A percentile compares a stretch with the other conserved stretches of the same genome.
These are phyloP conservation scores for Boletus subparvulus DNA, from an alignment of 768 basidiomycete species.

Conservation along the genomic window DNA sequence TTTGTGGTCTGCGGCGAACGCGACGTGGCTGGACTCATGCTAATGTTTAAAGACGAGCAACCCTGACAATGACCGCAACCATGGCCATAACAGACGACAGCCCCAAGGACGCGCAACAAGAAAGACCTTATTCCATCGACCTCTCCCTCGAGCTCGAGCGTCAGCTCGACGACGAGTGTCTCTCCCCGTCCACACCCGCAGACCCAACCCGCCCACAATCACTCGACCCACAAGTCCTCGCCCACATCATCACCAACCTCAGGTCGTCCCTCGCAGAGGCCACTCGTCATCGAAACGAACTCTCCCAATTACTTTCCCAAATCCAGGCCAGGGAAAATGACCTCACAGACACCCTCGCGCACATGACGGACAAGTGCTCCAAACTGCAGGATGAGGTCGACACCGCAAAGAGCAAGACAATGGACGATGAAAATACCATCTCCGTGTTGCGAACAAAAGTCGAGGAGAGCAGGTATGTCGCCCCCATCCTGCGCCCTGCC, in stretches of 20 bases:
- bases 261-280: conserved; percentile 62
- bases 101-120: conserved; percentile 17
- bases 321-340: conserved; percentile 56
- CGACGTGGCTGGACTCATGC: conserved; percentile 3
- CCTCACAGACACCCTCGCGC: conserved; percentile 59
- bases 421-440: conserved; percentile 79
- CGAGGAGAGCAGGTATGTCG: conserved; percentile 76
- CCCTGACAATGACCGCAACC: conserved; percentile 5
- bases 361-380: conserved; percentile 66
- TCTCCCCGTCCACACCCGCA: conserved; percentile 46
- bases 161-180: conserved; percentile 65
- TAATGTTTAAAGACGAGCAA: not conserved
- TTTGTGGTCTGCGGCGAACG: conserved; percentile 5
- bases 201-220: conserved; percentile 43
- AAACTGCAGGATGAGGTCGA: conserved; percentile 56
- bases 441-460: conserved; percentile 75
- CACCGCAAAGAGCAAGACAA: conserved; percentile 48
- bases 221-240: conserved; percentile 73
- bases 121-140: conserved; percentile 60
- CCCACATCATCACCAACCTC: conserved; percentile 73
- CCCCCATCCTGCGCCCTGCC: not conserved
- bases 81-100: conserved; percentile 33
- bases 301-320: conserved; percentile 51
- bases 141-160: conserved; percentile 77
- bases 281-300: conserved; percentile 70